These are phyloP conservation scores for Alternaria triticina DNA, from an alignment of 2,329 filamentous ascomycete species.

Conservation along the genomic window DNA sequence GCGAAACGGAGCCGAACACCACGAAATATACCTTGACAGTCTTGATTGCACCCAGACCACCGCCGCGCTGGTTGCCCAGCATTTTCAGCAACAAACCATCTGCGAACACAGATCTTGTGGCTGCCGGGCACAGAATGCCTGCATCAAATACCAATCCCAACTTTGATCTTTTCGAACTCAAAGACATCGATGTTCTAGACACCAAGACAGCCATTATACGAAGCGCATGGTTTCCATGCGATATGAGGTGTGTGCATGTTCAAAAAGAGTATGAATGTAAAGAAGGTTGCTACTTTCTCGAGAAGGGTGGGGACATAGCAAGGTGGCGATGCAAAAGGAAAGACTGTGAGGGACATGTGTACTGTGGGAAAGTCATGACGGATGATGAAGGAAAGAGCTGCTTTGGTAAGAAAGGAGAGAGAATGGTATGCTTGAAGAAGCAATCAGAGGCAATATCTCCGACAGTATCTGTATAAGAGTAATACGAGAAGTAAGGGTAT, in stretches of 20 bases:
- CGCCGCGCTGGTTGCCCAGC: constrained; percentile 20
- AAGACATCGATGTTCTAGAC: constrained; percentile 22
- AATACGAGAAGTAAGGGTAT: neutral
- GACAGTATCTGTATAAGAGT: neutral
- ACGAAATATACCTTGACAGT: constrained; percentile 34
- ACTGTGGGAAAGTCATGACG: constrained; percentile 19
- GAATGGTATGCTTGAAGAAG: constrained; percentile 24
- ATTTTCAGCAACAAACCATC: constrained; percentile 20
- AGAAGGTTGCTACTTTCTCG: constrained; percentile 35
- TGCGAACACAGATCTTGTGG: neutral
- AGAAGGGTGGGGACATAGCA: constrained; percentile 26
- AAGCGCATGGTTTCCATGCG: constrained; percentile 18
- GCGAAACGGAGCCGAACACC: constrained; percentile 25
- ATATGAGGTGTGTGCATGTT: constrained; percentile 34
- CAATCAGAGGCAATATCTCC: no score
- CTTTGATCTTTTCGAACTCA: constrained; percentile 17
- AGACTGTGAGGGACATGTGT: constrained; percentile 39
- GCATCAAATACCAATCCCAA: constrained; percentile 17
- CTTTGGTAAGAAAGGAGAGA: constrained; percentile 38
- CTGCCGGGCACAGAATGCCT: constrained; percentile 8
- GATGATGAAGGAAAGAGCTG: constrained; percentile 22
- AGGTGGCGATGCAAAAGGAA: constrained; percentile 22
- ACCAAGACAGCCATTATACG: constrained; percentile 20
- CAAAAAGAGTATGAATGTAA: constrained; percentile 13
- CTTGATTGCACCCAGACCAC: constrained; percentile 24